These are phyloP conservation scores for Penicillium sp. DNA, from an alignment of 2,329 filamentous ascomycete genomes.

Conservation along the genomic window DNA sequence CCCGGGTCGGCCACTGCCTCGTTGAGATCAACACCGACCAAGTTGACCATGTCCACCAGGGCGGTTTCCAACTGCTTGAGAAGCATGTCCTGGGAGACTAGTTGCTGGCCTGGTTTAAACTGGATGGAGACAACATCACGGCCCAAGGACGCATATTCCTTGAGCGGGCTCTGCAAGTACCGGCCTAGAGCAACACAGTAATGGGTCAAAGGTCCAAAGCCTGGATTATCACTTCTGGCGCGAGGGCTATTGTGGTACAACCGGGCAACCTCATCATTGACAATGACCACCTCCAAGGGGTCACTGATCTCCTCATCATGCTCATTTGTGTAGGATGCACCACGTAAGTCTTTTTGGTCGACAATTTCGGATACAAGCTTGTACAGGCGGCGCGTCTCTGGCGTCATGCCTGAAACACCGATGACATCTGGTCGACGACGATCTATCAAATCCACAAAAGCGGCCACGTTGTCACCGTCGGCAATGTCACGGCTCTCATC, in stretches of 20 bases:
- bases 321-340: conserved; percentile 83
- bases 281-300: conserved; percentile 80
- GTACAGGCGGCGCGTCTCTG: conserved; percentile 80
- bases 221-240: conserved; percentile 76
- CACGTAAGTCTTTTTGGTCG: conserved; percentile 71
- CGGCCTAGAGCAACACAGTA: conserved; percentile 88
- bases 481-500: conserved; percentile 66
- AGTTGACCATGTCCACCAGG: conserved; percentile 97
- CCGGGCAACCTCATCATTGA: conserved; percentile 96
- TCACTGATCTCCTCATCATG: conserved; percentile 73
- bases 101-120: conserved; percentile 86
- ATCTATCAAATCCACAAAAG: conserved; percentile 75
- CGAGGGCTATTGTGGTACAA: conserved; percentile 89
- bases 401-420: conserved; percentile 82
- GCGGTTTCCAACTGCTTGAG: conserved; percentile 86
- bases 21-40: conserved; percentile 93
- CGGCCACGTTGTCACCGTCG: conserved; percentile 63
- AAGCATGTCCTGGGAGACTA: conserved; percentile 84
- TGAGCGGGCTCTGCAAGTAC: conserved; percentile 93
- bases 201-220: conserved; percentile 71
- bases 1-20: conserved; percentile 80
- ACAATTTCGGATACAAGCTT: conserved; percentile 79
- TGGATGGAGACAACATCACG: conserved; percentile 82
- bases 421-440: conserved; percentile 85
- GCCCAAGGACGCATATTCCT: conserved; percentile 91